A percentile compares a stretch with the other conserved stretches of the same genome.
phyloP scores from a whole-genome alignment of 257 asterid species.

The Coffea canephora region DNA sequence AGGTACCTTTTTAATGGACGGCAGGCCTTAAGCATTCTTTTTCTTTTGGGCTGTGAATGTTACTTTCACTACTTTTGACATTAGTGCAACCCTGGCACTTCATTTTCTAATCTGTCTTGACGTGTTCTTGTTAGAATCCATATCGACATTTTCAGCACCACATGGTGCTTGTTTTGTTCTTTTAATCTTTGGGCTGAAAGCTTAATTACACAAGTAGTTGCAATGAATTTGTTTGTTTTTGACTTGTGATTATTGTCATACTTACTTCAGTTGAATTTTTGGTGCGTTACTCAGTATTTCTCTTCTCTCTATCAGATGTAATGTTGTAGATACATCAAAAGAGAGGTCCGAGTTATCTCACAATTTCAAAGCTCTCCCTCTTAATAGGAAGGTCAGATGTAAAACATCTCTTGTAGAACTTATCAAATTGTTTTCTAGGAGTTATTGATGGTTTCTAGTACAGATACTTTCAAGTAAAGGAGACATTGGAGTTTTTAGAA shows the following conservation, averaged over 20 bases:
- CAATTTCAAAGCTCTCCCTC: conserved; percentile 79
- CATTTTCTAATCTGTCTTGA: no score
- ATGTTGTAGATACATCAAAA: conserved; percentile 37
- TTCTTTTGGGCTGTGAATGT: neutral
- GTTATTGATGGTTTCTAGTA: conserved; percentile 6
- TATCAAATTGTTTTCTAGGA: conserved; percentile 5
- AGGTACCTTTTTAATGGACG: neutral
- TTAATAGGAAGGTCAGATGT: conserved; percentile 62
- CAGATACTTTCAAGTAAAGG: conserved; percentile 93
- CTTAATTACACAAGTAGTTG: neutral
- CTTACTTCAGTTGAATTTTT: neutral
- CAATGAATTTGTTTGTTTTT: neutral
- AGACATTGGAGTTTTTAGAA: conserved; percentile 70
- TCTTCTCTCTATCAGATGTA: conserved; percentile 36
- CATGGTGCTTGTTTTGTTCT: neutral
- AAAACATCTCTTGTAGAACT: neutral
- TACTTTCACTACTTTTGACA: neutral
- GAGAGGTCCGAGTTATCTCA: conserved; percentile 38
- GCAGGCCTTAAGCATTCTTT: neutral
- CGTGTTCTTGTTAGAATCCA: neutral
- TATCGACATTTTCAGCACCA: neutral
- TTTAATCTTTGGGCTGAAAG: neutral
- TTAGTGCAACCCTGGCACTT: neutral
- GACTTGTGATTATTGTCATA: neutral
- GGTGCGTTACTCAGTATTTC: no score